Evolutionary conservation across 768 basidiomycete genomes (phyloP), one percentile per base, ranked within the genome.

Genomic region (Suillus americanus): DNA sequence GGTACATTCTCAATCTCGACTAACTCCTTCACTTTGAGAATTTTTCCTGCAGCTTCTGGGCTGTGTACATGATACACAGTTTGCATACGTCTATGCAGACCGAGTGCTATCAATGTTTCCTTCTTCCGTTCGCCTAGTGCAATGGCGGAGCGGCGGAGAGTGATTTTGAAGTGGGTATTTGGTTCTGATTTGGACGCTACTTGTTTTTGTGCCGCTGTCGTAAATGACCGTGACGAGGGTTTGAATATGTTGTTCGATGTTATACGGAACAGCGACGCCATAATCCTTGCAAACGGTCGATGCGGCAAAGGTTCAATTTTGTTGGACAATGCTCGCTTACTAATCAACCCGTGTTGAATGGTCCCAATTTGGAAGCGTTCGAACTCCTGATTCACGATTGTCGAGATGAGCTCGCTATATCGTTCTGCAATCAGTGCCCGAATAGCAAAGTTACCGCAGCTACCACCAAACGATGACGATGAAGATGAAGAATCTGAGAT

Each of bases 1-100:
- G 89, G 85, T 18, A 97, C 94, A 72, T 96, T 97, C 75, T 89
- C 83, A 50, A 98, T 95, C 72, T 91, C 85, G 12, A 97, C 86
- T 51, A 98, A 80, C 78, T 98, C 95, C 82, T 97, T 98, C 63
- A 97, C 87, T 28, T 78, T 78, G 56, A 98, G 80, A 59, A 97
- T 95, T 76, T 92, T 92, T 16, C 96, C 95, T 0, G 94, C 95
- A 3, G 85, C 82, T 63, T 89, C 88, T 0, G 89, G 87, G 0
- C 83, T 82, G 70, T 91, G 90, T 4, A 83, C 81, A 69, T 92
- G 90, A 72, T 92, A 94, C 38, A 96, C 94, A 0, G 90, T 94
- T 74, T 94, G 90, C 79, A 90, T 85, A 45, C 94, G 86, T 64
- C 90, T 80, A 75, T 92, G 89, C 60, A 98, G 81, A 1, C 95